A percentile compares a stretch with the other conserved stretches of the same genome.
These are phyloP conservation scores for Lachnellula hyalina DNA, from an alignment of 2,329 filamentous ascomycete species.

Conservation along the genomic window DNA sequence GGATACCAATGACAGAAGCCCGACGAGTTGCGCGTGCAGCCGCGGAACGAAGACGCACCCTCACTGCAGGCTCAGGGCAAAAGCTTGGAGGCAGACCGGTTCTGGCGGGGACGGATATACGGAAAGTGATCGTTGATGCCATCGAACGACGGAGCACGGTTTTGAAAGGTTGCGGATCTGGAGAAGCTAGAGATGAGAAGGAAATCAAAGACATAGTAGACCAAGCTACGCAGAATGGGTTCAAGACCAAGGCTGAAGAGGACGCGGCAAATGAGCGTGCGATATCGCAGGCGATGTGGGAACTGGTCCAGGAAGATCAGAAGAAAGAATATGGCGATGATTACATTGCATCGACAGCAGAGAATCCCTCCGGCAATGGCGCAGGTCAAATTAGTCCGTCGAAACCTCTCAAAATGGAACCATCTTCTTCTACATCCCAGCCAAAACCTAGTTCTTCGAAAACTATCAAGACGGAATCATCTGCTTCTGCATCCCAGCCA, in stretches of 20 bases:
- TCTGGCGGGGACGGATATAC: constrained; percentile 60
- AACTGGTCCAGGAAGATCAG: constrained; percentile 74
- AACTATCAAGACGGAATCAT: constrained; percentile 10
- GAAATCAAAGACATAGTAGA: constrained; percentile 61
- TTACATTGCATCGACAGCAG: constrained; percentile 26
- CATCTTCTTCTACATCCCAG: constrained; percentile 3
- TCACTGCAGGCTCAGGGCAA: constrained; percentile 60
- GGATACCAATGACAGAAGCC: constrained; percentile 66
- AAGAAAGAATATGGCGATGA: constrained; percentile 26
- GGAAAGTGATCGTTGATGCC: constrained; percentile 66
- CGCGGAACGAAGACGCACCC: constrained; percentile 62
- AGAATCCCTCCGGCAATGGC: constrained; percentile 30
- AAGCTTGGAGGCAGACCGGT: constrained; percentile 62
- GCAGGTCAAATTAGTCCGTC: constrained; percentile 19
- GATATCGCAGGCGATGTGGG: constrained; percentile 79
- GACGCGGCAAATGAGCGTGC: constrained; percentile 85
- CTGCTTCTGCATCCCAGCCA: constrained; percentile 1
- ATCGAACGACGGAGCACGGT: constrained; percentile 62
- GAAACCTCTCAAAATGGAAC: constrained; percentile 8
- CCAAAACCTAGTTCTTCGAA: constrained; percentile 9
- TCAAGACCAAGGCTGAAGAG: constrained; percentile 78
- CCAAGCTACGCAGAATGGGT: constrained; percentile 63
- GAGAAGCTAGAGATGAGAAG: constrained; percentile 54
- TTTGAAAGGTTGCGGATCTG: constrained; percentile 65
- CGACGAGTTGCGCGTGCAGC: constrained; percentile 67